phyloP scores from a whole-genome alignment of 2,329 filamentous ascomycete genomes.

The Alternaria incomplexa region DNA sequence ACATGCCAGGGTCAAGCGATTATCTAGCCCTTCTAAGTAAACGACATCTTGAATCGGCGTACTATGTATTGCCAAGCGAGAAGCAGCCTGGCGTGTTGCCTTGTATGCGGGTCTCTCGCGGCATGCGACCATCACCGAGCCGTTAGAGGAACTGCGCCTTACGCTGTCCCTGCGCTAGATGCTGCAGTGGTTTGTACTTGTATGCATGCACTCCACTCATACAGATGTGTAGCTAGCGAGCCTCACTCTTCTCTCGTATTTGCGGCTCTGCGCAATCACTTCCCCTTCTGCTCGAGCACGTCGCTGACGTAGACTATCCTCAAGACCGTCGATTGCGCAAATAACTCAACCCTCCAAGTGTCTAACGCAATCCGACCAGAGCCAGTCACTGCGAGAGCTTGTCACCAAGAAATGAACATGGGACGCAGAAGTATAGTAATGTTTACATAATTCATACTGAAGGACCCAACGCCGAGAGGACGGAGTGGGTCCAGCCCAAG shows the following conservation, averaged over 20 bases:
- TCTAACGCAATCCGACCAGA: background rate
- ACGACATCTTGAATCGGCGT: slow-evolving; percentile 5
- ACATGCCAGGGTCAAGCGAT: slow-evolving; percentile 11
- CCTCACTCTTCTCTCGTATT: slow-evolving; percentile 17
- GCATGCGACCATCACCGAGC: slow-evolving; percentile 22
- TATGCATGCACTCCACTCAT: background rate
- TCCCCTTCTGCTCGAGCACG: background rate
- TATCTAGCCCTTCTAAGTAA: slow-evolving; percentile 5
- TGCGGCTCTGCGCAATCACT: slow-evolving; percentile 18
- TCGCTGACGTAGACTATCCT: background rate
- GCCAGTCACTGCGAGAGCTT: slow-evolving; percentile 3
- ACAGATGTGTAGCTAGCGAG: slow-evolving; percentile 16
- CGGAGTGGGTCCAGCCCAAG: slow-evolving; percentile 30
- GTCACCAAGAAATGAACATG: background rate
- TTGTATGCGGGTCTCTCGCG: slow-evolving; percentile 27
- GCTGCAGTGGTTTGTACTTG: slow-evolving; percentile 1
- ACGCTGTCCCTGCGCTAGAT: slow-evolving; percentile 20
- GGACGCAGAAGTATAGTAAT: background rate
- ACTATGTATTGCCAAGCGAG: slow-evolving; percentile 21
- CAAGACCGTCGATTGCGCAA: background rate
- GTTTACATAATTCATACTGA: slow-evolving; percentile 19
- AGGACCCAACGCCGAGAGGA: slow-evolving; percentile 20
- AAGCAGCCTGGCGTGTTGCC: slow-evolving; percentile 32
- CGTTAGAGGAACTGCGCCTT: slow-evolving; percentile 28
- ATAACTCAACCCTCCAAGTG: background rate